phyloP scores from a whole-genome alignment of 805 yeast species.

The Metschnikowia cerradonensis region DNA sequence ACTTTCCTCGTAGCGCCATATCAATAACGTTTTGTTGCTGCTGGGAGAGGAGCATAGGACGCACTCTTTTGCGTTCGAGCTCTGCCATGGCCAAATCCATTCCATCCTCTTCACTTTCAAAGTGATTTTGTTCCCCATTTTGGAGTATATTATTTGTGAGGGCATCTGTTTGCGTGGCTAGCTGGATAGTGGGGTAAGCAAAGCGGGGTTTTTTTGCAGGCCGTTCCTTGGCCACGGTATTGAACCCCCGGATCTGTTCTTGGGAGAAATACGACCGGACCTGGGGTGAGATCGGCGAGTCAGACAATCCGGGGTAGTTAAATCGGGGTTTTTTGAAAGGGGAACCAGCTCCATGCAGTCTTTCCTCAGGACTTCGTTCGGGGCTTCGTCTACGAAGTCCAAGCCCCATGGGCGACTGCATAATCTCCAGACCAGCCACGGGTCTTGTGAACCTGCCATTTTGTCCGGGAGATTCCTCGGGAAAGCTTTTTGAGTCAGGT shows the following conservation, averaged over 20 bases:
- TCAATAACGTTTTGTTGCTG: slow-evolving; percentile 68
- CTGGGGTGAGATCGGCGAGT: not conserved
- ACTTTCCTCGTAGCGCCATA: slow-evolving; percentile 50
- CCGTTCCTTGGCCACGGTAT: slow-evolving; percentile 1
- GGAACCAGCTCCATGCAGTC: not conserved
- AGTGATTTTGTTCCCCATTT: no score
- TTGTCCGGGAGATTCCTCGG: no score
- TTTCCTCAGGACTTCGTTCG: no score
- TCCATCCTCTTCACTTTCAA: no score
- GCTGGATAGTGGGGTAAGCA: slow-evolving; percentile 24
- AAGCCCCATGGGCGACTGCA: not conserved
- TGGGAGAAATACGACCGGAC: slow-evolving; percentile 12
- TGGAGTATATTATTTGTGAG: no score
- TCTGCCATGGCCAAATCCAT: not conserved
- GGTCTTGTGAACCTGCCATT: no score
- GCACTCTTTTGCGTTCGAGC: slow-evolving; percentile 25
- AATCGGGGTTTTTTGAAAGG: not conserved
- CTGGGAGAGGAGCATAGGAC: slow-evolving; percentile 35
- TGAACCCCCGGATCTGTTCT: slow-evolving; percentile 12
- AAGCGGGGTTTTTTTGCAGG: not conserved
- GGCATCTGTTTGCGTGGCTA: slow-evolving; percentile 21
- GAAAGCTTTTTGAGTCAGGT: no score
- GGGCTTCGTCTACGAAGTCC: no score
- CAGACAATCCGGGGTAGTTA: not conserved
- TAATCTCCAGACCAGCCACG: not conserved